These are phyloP conservation scores for Gracilaria gracilis DNA, from an alignment of 23 red algal species.

Conservation along the genomic window DNA sequence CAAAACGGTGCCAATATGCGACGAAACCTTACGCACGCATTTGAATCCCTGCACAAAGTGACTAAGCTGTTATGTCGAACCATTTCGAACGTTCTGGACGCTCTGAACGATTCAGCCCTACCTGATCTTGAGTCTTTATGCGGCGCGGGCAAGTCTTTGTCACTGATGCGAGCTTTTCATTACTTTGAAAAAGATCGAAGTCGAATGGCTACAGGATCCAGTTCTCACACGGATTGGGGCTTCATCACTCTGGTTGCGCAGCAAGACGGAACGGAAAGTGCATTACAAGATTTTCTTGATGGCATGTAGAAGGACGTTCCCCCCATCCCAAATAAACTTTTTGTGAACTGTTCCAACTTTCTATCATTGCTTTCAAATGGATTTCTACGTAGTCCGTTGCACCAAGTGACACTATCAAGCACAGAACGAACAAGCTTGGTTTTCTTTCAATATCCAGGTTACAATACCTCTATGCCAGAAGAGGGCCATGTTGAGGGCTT, in stretches of 20 bases:
- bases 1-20: not conserved
- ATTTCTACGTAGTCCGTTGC: conserved; percentile 21
- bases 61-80: not conserved
- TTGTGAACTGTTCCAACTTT: conserved; percentile 69
- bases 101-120: not conserved
- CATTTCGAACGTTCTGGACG: not conserved
- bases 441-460: conserved; percentile 64
- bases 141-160: conserved; percentile 30
- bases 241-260: conserved; percentile 52
- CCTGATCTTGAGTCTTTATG: conserved; percentile 4
- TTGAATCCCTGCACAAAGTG: conserved; percentile 32
- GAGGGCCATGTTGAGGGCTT: not conserved
- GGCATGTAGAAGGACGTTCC: conserved; percentile 30
- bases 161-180: conserved; percentile 58
- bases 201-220: conserved; percentile 16
- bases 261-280: conserved; percentile 21
- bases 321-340: conserved; percentile 33
- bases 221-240: conserved; percentile 67
- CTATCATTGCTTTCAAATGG: conserved; percentile 40
- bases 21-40: not conserved
- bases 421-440: conserved; percentile 52
- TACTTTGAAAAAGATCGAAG: conserved; percentile 17
- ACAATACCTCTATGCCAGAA: conserved; percentile 42
- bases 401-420: conserved; percentile 29
- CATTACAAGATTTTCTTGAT: conserved; percentile 29